Base-by-base conservation (phyloP, 495 filamentous ascomycete genomes). In the Lentithecium fluviatile region DNA sequence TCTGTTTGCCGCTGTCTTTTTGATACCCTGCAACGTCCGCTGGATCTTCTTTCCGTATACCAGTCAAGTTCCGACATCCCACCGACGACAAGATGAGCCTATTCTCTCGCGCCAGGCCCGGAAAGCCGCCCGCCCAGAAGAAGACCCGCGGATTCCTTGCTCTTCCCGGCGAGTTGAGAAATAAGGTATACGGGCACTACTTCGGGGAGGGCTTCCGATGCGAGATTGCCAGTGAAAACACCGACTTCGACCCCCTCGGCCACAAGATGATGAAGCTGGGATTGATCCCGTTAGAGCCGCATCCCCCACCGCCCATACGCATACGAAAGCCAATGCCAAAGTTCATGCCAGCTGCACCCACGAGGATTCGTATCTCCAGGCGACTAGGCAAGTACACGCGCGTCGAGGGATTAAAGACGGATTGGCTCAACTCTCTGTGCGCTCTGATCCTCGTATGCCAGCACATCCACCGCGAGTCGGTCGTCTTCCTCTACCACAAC, bases 371-470 rank as follows among this genome's bases (percentile, higher is more conserved):
- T 12, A 54, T 56, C 12, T 29, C 56, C 5, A 40, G 65, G 25
- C 15, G 4, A 10, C 56, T 68, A 2, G 60, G 60, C 15, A 24
- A 42, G 4, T 61, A 64, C 37, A 25, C 43, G 12, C 59, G 50
- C n/a, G 36, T 60, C 15, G n/a, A 67, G 15, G 60, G 59, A 8
- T 8, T 56, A 13, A 21, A 32, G 12, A 68, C 65, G 0, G 26
- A 32, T 13, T 68, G 60, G 65, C 6, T 8, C 6, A 52, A 7
- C 34, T 68, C 65, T 6, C 25, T 68, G 21, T 64, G 52, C 24
- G 51, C 60, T 19, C 65, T 68, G 19, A 53, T 69, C 25, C 62
- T 59, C 5, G 62, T 69, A 2, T 56, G 53, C 58, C 61, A 59
- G 53, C 51, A 58, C 43, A 32, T 68, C 17, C 15, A 62, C 40